These are phyloP conservation scores for Chlamydomonas reinhardtii DNA, from an alignment of 163 green algal genomes.

Conservation along the genomic window DNA sequence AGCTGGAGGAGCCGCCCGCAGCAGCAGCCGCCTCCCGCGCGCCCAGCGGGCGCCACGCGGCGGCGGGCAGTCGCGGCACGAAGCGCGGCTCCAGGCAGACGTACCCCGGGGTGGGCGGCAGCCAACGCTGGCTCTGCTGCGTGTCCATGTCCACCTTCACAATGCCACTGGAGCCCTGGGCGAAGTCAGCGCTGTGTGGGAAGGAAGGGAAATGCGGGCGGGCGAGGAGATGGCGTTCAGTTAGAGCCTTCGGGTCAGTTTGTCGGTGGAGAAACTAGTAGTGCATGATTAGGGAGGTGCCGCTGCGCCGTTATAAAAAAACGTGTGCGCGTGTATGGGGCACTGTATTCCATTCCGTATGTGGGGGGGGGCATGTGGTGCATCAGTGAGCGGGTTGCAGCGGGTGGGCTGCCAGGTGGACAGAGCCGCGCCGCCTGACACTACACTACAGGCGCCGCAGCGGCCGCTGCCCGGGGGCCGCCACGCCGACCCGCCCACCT, in stretches of 20 bases:
- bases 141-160: constrained; percentile 37
- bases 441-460: no score
- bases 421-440: no score
- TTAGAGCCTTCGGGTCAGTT: no score
- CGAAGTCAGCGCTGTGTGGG: constrained; percentile 3
- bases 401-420: no score
- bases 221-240: neutral
- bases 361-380: no score
- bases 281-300: no score
- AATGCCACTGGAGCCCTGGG: neutral
- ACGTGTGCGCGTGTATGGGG: no score
- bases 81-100: constrained; percentile 29
- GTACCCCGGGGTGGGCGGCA: neutral
- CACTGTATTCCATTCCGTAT: no score
- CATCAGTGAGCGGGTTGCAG: no score
- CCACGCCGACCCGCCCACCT: constrained; percentile 15
- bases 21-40: neutral
- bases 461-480: no score
- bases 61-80: constrained; percentile 19
- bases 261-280: no score
- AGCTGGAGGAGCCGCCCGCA: neutral
- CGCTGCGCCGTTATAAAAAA: no score
- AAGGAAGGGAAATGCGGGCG: neutral
- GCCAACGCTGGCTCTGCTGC: constrained; percentile 24
- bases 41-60: neutral